Percentiles rank a stretch among this genome's conserved stretches.
Evolutionary conservation across 495 filamentous ascomycete genomes (phyloP).

Genomic region (Talaromyces adpressus): DNA sequence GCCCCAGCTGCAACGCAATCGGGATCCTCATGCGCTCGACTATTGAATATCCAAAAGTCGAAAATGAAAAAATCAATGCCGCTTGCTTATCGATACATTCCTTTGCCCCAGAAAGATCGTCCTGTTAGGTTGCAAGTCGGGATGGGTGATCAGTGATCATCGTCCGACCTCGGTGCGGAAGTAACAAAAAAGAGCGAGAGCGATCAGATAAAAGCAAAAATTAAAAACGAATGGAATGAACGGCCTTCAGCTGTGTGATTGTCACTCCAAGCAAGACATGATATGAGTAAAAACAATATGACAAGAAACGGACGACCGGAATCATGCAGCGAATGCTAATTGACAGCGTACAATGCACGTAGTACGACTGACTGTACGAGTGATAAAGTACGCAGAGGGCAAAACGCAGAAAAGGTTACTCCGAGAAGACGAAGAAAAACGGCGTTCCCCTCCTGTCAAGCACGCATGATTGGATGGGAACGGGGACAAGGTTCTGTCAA

Average conservation of each 20-base stretch:
- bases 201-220: neutral
- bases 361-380: neutral
- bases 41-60: neutral
- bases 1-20: slow-evolving; percentile 74
- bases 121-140: neutral
- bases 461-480: neutral
- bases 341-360: neutral
- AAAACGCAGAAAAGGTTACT: no score
- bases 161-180: neutral
- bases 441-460: neutral
- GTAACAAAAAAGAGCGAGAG: neutral
- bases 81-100: neutral
- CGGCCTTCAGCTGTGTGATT: neutral
- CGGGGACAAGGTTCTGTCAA: neutral
- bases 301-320: no score
- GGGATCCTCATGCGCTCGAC: slow-evolving; percentile 63
- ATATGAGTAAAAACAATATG: neutral
- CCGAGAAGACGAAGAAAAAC: neutral
- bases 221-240: neutral
- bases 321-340: neutral
- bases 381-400: neutral
- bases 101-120: neutral
- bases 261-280: neutral
- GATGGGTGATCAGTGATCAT: neutral
- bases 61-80: neutral